Conservation (phyloP, 371 early-diverging fungal species). For the Syncephalastrum monosporum region DNA sequence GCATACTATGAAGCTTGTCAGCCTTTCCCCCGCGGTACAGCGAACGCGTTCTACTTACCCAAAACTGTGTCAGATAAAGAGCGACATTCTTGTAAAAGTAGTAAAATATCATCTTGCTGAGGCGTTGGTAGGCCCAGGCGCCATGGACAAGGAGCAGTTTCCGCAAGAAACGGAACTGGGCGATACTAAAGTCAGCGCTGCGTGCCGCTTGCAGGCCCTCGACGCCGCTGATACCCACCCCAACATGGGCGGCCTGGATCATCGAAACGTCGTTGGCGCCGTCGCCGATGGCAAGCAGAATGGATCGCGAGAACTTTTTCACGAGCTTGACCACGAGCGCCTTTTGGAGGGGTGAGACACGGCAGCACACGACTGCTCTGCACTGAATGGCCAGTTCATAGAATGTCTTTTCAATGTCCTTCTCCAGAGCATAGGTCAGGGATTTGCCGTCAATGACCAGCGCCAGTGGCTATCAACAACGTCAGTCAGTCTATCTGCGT, state of each 20-base stretch:
- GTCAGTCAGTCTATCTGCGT: neutral
- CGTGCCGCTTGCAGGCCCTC: slow-evolving; percentile 98
- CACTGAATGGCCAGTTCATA: slow-evolving; percentile 78
- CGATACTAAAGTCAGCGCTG: slow-evolving; percentile 95
- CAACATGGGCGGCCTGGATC: slow-evolving; percentile 97
- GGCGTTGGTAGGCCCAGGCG: slow-evolving; percentile 89
- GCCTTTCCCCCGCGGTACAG: neutral
- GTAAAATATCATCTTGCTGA: slow-evolving; percentile 84
- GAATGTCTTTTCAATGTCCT: slow-evolving; percentile 68
- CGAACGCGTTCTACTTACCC: slow-evolving; percentile 52
- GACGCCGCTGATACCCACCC: slow-evolving; percentile 95
- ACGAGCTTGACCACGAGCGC: slow-evolving; percentile 91
- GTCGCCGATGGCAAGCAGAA: slow-evolving; percentile 92
- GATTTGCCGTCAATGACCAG: slow-evolving; percentile 74
- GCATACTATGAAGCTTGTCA: slow-evolving; percentile 63
- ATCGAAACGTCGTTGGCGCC: slow-evolving; percentile 99
- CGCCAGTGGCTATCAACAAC: slow-evolving; percentile 53
- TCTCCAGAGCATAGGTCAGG: slow-evolving; percentile 69
- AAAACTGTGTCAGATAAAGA: slow-evolving; percentile 96
- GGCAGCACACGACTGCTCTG: slow-evolving; percentile 89
- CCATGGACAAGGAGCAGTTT: slow-evolving; percentile 93
- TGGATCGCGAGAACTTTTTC: slow-evolving; percentile 72
- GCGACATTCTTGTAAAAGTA: slow-evolving; percentile 97
- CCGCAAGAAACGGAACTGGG: slow-evolving; percentile 88
- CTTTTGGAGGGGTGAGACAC: slow-evolving; percentile 94